phyloP scores from a whole-genome alignment of 139 green algal genomes.

The Zygnema cylindricum region DNA sequence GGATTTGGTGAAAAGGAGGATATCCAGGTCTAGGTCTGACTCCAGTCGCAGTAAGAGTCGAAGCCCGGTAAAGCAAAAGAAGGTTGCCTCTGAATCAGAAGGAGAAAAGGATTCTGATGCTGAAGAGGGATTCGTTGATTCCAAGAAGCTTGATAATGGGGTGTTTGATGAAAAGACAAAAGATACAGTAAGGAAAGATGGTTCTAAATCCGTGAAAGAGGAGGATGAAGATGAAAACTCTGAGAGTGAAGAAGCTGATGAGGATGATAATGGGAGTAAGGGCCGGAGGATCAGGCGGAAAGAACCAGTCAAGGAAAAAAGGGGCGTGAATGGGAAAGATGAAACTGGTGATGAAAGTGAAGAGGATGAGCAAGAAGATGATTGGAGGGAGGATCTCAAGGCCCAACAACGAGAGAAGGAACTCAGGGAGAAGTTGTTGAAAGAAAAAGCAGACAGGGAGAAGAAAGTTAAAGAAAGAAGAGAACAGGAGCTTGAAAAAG shows the following conservation, averaged over 20 bases:
- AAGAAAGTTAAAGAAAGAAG: conserved; percentile 41
- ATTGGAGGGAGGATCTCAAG: not conserved
- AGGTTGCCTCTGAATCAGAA: not conserved
- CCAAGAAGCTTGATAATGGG: not conserved
- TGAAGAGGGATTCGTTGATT: not conserved
- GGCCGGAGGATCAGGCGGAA: not conserved
- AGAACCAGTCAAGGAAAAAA: not conserved
- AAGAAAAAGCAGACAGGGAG: conserved; percentile 36
- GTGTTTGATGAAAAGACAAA: not conserved
- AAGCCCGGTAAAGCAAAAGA: not conserved
- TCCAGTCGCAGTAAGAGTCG: not conserved
- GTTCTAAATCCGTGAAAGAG: not conserved
- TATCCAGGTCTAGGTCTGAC: not conserved
- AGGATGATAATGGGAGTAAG: conserved; percentile 30
- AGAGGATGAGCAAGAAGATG: conserved; percentile 26
- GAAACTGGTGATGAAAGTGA: conserved; percentile 13
- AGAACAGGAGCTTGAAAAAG: conserved; percentile 5
- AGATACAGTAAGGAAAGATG: conserved; percentile 5
- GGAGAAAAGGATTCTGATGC: not conserved
- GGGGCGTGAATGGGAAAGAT: conserved; percentile 17
- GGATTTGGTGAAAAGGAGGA: conserved; percentile 16
- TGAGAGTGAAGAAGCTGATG: conserved; percentile 37
- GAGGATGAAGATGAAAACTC: not conserved
- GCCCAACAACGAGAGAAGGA: conserved; percentile 35
- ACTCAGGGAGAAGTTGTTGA: conserved; percentile 26